Conservation (phyloP, 176 grass and related monocot genomes). For the Guadua angustifolia region DNA sequence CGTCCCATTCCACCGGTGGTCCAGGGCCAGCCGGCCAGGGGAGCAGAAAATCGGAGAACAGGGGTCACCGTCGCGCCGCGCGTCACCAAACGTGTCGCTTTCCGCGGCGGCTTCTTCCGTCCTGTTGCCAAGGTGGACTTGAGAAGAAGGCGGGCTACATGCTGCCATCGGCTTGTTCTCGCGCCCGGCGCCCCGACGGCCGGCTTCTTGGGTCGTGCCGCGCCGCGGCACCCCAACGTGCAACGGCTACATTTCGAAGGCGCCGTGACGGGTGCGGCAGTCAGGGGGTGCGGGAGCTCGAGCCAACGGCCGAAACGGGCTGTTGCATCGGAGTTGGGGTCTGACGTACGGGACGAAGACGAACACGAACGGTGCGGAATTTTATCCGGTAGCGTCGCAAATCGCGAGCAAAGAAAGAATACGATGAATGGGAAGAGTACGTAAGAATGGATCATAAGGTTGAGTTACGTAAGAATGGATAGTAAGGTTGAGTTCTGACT, state of each 20-base stretch:
- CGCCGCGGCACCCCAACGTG: neutral
- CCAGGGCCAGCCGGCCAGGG: neutral
- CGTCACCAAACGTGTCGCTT: neutral
- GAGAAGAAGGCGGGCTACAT: too few species aligned
- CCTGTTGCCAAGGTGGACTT: neutral
- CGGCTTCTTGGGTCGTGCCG: neutral
- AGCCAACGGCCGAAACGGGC: neutral
- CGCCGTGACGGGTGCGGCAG: fast-evolving
- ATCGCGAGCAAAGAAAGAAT: neutral
- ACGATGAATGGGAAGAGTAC: neutral
- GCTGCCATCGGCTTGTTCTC: too few species aligned
- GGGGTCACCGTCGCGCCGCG: neutral
- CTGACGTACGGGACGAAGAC: neutral
- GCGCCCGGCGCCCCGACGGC: too few species aligned
- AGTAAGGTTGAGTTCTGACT: too few species aligned
- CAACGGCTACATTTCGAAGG: conserved; percentile 34
- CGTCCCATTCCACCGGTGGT: neutral
- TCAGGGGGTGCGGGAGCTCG: neutral
- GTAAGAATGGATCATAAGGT: too few species aligned
- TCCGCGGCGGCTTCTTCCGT: neutral
- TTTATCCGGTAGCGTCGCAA: neutral
- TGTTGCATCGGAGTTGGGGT: neutral
- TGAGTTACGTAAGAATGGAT: too few species aligned
- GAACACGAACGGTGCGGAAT: neutral
- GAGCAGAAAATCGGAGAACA: neutral